Evolutionary conservation across 345 rosid species (phyloP).

Genomic region (Brassica rapa): DNA sequence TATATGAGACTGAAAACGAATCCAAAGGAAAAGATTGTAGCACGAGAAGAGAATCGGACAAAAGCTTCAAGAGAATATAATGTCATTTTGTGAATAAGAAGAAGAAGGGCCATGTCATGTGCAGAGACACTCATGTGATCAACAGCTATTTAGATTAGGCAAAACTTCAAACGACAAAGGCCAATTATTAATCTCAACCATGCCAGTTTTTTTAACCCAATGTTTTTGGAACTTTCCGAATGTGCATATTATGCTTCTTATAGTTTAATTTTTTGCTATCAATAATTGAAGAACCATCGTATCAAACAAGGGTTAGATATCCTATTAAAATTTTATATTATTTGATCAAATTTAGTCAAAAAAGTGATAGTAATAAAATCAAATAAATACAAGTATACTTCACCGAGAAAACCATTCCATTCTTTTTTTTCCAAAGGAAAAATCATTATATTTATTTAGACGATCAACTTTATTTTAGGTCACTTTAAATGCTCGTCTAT

Average conservation of each 20-base stretch:
- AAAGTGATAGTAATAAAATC: neutral
- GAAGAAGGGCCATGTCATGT: conserved; percentile 23
- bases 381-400: neutral
- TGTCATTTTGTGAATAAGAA: conserved; percentile 29
- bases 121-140: conserved; percentile 40
- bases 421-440: neutral
- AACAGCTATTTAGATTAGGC: conserved; percentile 30
- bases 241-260: conserved; percentile 15
- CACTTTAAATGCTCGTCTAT: conserved; percentile 9
- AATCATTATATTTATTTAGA: neutral
- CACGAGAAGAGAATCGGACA: conserved; percentile 30
- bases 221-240: conserved; percentile 20
- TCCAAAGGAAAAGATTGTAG: conserved; percentile 20
- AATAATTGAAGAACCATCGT: conserved; percentile 14
- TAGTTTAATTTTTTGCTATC: neutral
- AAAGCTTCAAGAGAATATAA: conserved; percentile 18
- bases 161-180: conserved; percentile 26
- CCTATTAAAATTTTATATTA: neutral
- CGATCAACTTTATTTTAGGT: neutral
- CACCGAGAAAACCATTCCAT: conserved; percentile 21
- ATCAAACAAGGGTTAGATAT: conserved; percentile 1
- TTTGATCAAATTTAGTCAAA: neutral
- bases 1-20: conserved; percentile 29
- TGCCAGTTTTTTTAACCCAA: neutral
- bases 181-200: conserved; percentile 27